phyloP scores from a whole-genome alignment of 208 protist genomes.

The Angomonas ambiguus region DNA sequence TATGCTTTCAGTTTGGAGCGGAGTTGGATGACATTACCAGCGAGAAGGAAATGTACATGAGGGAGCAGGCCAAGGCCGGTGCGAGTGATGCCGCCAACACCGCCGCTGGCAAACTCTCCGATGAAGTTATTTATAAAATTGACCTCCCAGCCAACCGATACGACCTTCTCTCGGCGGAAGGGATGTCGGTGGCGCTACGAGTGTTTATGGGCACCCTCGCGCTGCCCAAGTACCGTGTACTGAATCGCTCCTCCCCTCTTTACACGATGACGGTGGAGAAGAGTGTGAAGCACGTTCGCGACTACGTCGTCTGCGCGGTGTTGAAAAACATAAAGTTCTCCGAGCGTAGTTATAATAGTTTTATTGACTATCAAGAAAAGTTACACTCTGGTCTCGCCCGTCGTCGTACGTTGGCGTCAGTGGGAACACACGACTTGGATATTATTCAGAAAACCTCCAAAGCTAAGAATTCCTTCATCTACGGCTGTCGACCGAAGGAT shows the following conservation, averaged over 20 bases:
- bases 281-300: slow-evolving; percentile 84
- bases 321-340: slow-evolving; percentile 95
- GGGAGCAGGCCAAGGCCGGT: slow-evolving; percentile 69
- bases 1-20: slow-evolving; percentile 98
- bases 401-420: slow-evolving; percentile 96
- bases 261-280: slow-evolving; percentile 85
- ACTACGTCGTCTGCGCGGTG: slow-evolving; percentile 97
- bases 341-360: slow-evolving; percentile 92
- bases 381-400: slow-evolving; percentile 97
- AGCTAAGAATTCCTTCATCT: slow-evolving; percentile 84
- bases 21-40: slow-evolving; percentile 98
- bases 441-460: slow-evolving; percentile 68
- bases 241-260: slow-evolving; percentile 51
- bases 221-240: slow-evolving; percentile 65
- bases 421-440: slow-evolving; percentile 99
- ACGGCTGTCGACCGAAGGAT: slow-evolving; percentile 61
- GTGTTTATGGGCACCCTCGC: slow-evolving; percentile 84
- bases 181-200: slow-evolving; percentile 76
- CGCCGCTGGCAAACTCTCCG: slow-evolving; percentile 68
- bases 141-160: slow-evolving; percentile 98
- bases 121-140: slow-evolving; percentile 96
- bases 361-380: slow-evolving; percentile 99
- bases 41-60: slow-evolving; percentile 91
- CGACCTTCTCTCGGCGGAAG: slow-evolving; percentile 97
- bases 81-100: neutral